Evolutionary conservation across 1,139 yeast species (phyloP), one percentile per base, ranked within the genome.

Genomic region (Blastobotrys proliferans): DNA sequence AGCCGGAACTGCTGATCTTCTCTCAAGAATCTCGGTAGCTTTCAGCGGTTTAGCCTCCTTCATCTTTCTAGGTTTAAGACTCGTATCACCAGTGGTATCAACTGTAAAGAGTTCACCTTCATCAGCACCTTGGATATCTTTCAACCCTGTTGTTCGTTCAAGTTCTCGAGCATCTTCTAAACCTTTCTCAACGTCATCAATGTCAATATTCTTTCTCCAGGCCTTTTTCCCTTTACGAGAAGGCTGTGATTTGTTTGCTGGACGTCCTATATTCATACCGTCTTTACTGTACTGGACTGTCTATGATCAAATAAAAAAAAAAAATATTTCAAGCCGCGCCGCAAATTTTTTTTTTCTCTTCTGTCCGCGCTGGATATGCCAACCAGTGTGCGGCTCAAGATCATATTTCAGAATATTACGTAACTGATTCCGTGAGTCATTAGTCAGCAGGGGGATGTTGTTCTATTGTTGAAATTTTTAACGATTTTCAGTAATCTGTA

Each of bases 161-260:
- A 78, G 76, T 43, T 84, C 94, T 45, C 87, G 72, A 42, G 74
- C 72, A 37, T 76, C 79, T 52, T 83, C 94, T 38, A 92, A 68
- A 6, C 81, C 83, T 34, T 68, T 65, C 59, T 84, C 88, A 41
- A 92, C 69, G 49, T 87, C 96, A 19, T 78, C 79, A 21, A 92
- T 69, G 60, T 92, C 95, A 47, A 92, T 85, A 63, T 92, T 86
- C 66, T 92, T 92, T 64, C 97, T 81, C 98, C 98, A 92, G 5
- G 97, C 84, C 61, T 76, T 81, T 72, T 85, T 90, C 42, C 96
- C 95, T 70, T 92, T 92, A 57, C 97, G 76, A 5, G 96, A 85
- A 6, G 82, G 63, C 64, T 87, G 96, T 46, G 50, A 53, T 51
- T 55, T 58, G 41, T 60, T 64, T 10, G 63, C 49, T 6, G 64